phyloP scores from a whole-genome alignment of 768 basidiomycete genomes.

The Phanerochaete carnosa region DNA sequence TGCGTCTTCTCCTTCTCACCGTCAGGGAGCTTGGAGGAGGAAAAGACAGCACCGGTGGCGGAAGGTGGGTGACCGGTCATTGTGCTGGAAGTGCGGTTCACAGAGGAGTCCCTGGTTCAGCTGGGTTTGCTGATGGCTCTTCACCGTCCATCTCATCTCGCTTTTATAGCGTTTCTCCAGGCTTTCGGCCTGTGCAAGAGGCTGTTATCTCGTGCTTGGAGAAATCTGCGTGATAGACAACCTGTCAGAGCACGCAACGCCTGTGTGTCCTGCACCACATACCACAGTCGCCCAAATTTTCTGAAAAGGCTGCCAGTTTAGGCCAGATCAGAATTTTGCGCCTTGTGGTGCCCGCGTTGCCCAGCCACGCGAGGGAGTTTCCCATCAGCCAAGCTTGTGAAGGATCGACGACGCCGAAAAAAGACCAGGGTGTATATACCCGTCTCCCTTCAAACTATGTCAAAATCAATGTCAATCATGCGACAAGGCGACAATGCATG shows the following conservation, averaged over 20 bases:
- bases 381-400: background rate
- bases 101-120: background rate
- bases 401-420: background rate
- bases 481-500: background rate
- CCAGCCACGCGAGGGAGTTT: background rate
- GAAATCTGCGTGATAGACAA: constrained; percentile 3
- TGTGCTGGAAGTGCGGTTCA: background rate
- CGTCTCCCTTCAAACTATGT: constrained; percentile 1
- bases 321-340: background rate
- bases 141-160: background rate
- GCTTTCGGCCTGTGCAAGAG: background rate
- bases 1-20: background rate
- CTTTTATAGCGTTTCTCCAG: background rate
- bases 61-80: background rate
- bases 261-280: background rate
- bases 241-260: background rate
- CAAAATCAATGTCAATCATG: background rate
- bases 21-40: background rate
- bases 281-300: background rate
- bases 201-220: background rate
- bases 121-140: background rate
- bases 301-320: background rate
- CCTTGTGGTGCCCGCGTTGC: background rate
- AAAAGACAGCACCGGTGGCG: constrained; percentile 9
- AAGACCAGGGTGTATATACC: background rate